phyloP scores from a whole-genome alignment of 768 basidiomycete species.

The Calocybe gangraenosa region DNA sequence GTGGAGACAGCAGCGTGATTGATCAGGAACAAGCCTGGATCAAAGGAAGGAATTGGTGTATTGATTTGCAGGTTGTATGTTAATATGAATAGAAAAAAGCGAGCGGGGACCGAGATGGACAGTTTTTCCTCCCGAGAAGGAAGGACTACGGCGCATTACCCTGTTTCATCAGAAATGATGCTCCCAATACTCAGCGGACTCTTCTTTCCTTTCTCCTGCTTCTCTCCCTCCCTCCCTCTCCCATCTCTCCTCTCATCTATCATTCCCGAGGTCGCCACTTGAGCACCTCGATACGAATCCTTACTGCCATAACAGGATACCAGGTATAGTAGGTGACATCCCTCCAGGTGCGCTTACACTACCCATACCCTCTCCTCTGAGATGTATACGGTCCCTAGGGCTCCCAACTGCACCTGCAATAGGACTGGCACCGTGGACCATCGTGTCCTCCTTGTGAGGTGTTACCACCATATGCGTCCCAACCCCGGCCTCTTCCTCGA shows the following conservation, averaged over 20 bases:
- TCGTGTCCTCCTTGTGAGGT: not conserved
- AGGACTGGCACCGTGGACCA: not conserved
- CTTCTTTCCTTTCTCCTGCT: constrained; percentile 42
- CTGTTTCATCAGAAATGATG: constrained; percentile 44
- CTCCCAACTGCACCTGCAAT: constrained; percentile 16
- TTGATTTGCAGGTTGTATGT: too few species aligned
- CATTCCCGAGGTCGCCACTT: constrained; percentile 11
- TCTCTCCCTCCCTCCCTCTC: constrained; percentile 16
- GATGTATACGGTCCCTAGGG: constrained; percentile 42
- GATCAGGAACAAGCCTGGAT: too few species aligned
- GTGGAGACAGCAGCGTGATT: too few species aligned
- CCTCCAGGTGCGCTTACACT: constrained; percentile 8
- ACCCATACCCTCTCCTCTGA: constrained; percentile 26
- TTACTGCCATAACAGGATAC: constrained; percentile 31
- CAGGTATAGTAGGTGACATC: constrained; percentile 13
- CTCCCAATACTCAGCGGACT: constrained; percentile 68
- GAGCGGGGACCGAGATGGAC: too few species aligned
- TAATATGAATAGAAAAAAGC: too few species aligned
- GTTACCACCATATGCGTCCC: constrained; percentile 7
- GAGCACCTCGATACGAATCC: constrained; percentile 19
- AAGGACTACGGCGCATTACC: not conserved
- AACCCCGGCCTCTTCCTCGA: constrained; percentile 12
- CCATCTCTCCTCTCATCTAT: constrained; percentile 10
- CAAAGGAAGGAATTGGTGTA: too few species aligned
- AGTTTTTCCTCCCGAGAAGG: too few species aligned